Conservation (phyloP, 768 basidiomycete species). For the Pleurotus salmoneostramineus region DNA sequence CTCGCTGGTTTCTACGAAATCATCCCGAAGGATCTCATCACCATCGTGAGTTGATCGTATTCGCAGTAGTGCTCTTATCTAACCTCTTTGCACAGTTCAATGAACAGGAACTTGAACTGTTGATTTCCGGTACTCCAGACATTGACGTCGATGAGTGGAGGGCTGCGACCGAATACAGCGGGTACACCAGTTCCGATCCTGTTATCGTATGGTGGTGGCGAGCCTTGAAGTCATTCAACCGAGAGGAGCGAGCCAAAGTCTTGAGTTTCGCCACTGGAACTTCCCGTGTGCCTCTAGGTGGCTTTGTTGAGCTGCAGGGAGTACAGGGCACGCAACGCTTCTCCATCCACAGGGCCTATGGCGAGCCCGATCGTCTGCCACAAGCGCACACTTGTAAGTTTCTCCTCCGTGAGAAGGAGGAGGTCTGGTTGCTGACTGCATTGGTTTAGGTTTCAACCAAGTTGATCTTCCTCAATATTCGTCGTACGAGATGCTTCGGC, state of each 20-base stretch:
- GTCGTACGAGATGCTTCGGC: constrained; percentile 94
- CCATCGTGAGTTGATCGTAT: constrained; percentile 60
- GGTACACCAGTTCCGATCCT: constrained; percentile 84
- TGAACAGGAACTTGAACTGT: constrained; percentile 88
- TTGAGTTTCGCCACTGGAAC: constrained; percentile 95
- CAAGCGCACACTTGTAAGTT: constrained; percentile 89
- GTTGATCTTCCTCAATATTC: constrained; percentile 94
- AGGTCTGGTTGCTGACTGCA: constrained; percentile 12
- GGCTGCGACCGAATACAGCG: constrained; percentile 87
- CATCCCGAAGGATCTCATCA: constrained; percentile 92
- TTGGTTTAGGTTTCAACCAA: constrained; percentile 77
- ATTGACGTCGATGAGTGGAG: constrained; percentile 99
- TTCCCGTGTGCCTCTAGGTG: constrained; percentile 89
- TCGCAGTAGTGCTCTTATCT: constrained; percentile 2
- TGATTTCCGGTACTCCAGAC: constrained; percentile 97
- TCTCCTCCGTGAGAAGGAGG: no score
- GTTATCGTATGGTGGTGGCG: constrained; percentile 99
- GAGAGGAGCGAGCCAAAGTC: constrained; percentile 95
- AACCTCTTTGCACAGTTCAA: constrained; percentile 60
- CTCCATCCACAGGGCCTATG: constrained; percentile 93
- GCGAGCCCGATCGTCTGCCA: constrained; percentile 77
- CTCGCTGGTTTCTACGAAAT: constrained; percentile 95
- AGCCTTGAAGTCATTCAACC: constrained; percentile 94
- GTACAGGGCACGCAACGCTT: constrained; percentile 93
- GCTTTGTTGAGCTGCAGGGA: constrained; percentile 93